Conservation (phyloP, 176 grass and related monocot genomes). For the Calamus simplicifolius region DNA sequence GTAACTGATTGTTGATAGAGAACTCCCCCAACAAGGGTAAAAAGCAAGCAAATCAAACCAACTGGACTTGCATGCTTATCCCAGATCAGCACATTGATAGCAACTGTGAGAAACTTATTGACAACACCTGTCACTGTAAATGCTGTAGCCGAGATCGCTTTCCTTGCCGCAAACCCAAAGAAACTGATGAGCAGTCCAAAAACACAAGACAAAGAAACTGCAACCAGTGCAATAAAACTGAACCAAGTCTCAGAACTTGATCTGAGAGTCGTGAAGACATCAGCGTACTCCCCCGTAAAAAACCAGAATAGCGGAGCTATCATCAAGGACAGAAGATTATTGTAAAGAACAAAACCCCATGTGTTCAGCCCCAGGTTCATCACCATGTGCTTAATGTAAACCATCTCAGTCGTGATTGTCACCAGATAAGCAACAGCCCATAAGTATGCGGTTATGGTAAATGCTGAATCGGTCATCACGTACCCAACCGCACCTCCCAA, state of each 20-base stretch:
- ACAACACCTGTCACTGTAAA: conserved; percentile 86
- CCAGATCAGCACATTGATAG: conserved; percentile 81
- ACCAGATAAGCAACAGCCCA: conserved; percentile 87
- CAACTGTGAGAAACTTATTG: conserved; percentile 75
- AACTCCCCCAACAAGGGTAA: conserved; percentile 56
- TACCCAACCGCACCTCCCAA: conserved; percentile 70
- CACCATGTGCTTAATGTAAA: conserved; percentile 89
- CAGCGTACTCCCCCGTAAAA: conserved; percentile 55
- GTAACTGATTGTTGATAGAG: conserved; percentile 80
- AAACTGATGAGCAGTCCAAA: conserved; percentile 78
- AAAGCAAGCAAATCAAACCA: conserved; percentile 58
- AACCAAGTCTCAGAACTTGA: conserved; percentile 43
- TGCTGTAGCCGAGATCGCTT: conserved; percentile 72
- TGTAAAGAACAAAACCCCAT: conserved; percentile 84
- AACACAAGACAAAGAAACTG: conserved; percentile 57
- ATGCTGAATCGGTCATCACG: conserved; percentile 71
- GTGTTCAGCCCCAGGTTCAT: conserved; percentile 62
- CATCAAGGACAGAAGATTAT: conserved; percentile 65
- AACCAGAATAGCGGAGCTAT: conserved; percentile 62
- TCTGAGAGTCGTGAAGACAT: conserved; percentile 23
- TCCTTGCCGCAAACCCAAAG: conserved; percentile 71
- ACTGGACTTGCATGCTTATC: conserved; percentile 46
- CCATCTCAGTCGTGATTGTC: conserved; percentile 78
- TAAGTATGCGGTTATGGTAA: conserved; percentile 61
- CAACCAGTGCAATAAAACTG: conserved; percentile 40